Evolutionary conservation across 441 rosid genomes (phyloP).

Genomic region (Capsella rubella): DNA sequence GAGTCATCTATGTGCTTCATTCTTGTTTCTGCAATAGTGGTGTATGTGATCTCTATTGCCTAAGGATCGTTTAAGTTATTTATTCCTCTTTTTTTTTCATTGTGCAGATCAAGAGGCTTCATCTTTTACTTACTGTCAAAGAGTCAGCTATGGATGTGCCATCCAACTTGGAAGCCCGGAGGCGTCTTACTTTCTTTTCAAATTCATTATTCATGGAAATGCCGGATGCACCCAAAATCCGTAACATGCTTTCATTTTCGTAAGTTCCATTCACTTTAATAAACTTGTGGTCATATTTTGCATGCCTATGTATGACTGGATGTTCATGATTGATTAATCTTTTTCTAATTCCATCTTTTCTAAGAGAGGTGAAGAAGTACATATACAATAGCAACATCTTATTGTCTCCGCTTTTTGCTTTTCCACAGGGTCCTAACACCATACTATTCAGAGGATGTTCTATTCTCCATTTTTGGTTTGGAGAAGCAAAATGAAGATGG

Average conservation of each 20-base stretch:
- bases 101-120: constrained; percentile 64
- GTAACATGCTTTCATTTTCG: constrained; percentile 75
- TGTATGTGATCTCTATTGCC: constrained; percentile 23
- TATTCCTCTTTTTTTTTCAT: constrained; percentile 6
- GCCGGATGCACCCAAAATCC: constrained; percentile 70
- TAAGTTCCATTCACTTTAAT: constrained; percentile 41
- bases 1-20: constrained; percentile 6
- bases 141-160: constrained; percentile 80
- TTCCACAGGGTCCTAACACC: constrained; percentile 70
- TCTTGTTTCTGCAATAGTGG: background rate
- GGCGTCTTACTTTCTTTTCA: constrained; percentile 72
- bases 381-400: constrained; percentile 6
- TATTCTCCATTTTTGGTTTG: constrained; percentile 58
- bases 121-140: constrained; percentile 67
- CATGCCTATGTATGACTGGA: background rate
- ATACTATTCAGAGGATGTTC: constrained; percentile 70
- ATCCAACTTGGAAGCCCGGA: constrained; percentile 71
- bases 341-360: background rate
- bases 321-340: too few species aligned
- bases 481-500: constrained; percentile 75
- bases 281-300: background rate
- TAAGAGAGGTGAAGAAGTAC: background rate
- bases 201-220: constrained; percentile 74
- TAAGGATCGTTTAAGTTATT: constrained; percentile 13
- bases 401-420: constrained; percentile 20